Conservation (phyloP, 768 basidiomycete species). For the Kwoniella pini region DNA sequence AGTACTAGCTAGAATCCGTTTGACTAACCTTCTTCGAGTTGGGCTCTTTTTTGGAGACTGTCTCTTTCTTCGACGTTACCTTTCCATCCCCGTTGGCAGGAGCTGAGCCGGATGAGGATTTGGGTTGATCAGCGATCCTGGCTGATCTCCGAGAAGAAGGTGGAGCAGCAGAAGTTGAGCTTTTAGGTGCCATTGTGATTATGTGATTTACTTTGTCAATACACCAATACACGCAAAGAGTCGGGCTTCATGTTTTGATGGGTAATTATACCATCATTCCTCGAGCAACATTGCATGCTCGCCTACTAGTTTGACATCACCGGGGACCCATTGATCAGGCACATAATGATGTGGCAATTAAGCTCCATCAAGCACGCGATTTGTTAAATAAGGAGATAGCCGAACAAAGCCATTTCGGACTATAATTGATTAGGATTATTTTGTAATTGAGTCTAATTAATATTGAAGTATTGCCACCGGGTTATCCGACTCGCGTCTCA, state of each 20-base stretch:
- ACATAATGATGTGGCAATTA: slow-evolving; percentile 2
- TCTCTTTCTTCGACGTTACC: slow-evolving; percentile 11
- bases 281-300: neutral
- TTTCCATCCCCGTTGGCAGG: slow-evolving; percentile 1
- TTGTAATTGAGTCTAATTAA: no score
- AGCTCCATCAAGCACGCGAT: no score
- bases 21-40: slow-evolving; percentile 41
- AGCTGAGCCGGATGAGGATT: neutral
- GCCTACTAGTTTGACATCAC: neutral
- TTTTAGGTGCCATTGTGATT: slow-evolving; percentile 17
- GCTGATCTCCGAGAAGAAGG: slow-evolving; percentile 15
- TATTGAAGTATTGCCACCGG: slow-evolving; percentile 4
- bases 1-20: no score
- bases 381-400: no score
- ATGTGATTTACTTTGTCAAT: no score
- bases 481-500: neutral
- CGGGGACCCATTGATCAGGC: slow-evolving; percentile 5
- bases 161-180: slow-evolving; percentile 3
- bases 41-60: slow-evolving; percentile 23
- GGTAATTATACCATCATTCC: neutral
- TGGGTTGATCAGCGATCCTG: slow-evolving; percentile 17
- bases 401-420: no score
- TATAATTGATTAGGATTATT: neutral
- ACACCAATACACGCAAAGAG: no score
- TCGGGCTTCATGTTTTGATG: neutral